These are phyloP conservation scores for Cudoniella acicularis DNA, from an alignment of 495 filamentous ascomycete genomes.

Conservation along the genomic window DNA sequence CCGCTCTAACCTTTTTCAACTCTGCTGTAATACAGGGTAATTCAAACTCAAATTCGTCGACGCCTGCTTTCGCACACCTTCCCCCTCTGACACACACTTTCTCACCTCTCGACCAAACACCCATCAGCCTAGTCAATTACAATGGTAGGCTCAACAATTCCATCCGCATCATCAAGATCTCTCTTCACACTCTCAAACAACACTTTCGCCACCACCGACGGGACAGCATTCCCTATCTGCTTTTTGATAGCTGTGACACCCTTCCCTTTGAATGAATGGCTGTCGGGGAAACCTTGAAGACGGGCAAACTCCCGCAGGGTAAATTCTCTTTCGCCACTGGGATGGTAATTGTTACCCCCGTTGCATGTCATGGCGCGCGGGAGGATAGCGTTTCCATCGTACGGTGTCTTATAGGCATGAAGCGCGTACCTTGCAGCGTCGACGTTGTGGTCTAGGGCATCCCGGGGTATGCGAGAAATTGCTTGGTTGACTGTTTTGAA, in stretches of 20 bases:
- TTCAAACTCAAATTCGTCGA: too few relatives aligned
- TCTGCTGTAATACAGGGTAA: too few relatives aligned
- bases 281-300: slow-evolving; percentile 69
- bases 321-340: slow-evolving; percentile 59
- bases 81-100: not conserved
- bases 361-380: slow-evolving; percentile 64
- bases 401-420: slow-evolving; percentile 27
- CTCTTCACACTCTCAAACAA: slow-evolving; percentile 56
- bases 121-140: slow-evolving; percentile 8
- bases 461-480: slow-evolving; percentile 35
- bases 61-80: not conserved
- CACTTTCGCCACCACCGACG: slow-evolving; percentile 56
- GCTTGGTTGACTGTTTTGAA: slow-evolving; percentile 42
- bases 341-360: slow-evolving; percentile 69
- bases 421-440: slow-evolving; percentile 16
- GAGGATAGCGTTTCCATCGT: slow-evolving; percentile 46
- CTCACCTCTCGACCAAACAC: not conserved
- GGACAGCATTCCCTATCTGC: slow-evolving; percentile 89
- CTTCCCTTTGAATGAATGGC: slow-evolving; percentile 54
- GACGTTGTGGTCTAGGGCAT: slow-evolving; percentile 42
- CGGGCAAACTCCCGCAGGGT: slow-evolving; percentile 71
- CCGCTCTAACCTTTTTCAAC: too few relatives aligned
- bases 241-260: slow-evolving; percentile 29
- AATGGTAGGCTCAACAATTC: slow-evolving; percentile 17
- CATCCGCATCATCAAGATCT: slow-evolving; percentile 57